Base-by-base conservation (phyloP, 495 filamentous ascomycete species). In the Penicillium cosmopolitanum region DNA sequence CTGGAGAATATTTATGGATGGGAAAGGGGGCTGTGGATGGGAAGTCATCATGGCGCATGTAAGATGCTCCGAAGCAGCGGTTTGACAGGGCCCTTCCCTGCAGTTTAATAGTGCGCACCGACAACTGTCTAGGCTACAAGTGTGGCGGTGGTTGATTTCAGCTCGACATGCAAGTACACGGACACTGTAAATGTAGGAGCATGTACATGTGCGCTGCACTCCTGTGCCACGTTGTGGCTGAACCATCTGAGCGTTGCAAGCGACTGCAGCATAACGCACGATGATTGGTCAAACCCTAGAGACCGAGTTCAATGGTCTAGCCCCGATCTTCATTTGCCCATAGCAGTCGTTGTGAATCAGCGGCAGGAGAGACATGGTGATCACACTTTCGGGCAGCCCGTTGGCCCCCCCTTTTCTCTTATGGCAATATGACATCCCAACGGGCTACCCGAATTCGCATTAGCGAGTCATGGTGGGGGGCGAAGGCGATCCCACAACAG, bases 71-170 rank as follows among this genome's bases (percentile, higher is more conserved):
- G 44, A 43, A 43, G 34, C 43, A 19, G 40, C 36, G 50, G 35
- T 38, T 2, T n/a, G 33, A 56, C 61, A 63, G 47, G 61, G 52
- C 7, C 31, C 23, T 53, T 47, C 56, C 61, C 61, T 60, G 61
- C 55, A 58, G 18, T 52, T 59, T 56, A 52, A 60, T 60, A 8
- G 31, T 59, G 47, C 55, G 36, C 16, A 23, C 48, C 33, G 28
- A 57, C 23, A 16, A 33, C 31, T 21, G 35, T 57, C 36, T 50
- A 48, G 46, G 18, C 46, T 23, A 9, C 21, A 48, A 28, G 46
- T 48, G 46, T 48, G 46, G 46, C 46, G 46, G 46, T 48, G 46
- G 46, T 48, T 28, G 9, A 28, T 13, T 23, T 28, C 46, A 48
- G 46, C 46, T 48, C 8, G 10, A 11, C 19, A 28, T 28, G 46